phyloP scores from a whole-genome alignment of 2,329 filamentous ascomycete species.

The Penicillium griseofulvum region DNA sequence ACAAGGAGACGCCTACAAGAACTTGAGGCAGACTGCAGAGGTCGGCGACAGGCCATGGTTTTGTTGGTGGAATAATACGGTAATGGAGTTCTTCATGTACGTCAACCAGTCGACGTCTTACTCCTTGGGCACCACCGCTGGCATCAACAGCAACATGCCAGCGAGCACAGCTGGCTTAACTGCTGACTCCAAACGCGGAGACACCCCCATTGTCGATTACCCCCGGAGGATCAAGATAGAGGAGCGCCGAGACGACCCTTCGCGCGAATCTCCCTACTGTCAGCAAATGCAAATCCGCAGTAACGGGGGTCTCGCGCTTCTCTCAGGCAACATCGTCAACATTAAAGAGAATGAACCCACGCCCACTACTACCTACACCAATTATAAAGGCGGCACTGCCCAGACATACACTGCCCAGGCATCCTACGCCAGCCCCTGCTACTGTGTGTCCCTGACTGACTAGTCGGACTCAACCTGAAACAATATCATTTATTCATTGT shows the following conservation, averaged over 20 bases:
- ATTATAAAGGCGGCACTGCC: slow-evolving; percentile 22
- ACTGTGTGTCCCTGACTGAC: slow-evolving; percentile 37
- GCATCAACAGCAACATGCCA: slow-evolving; percentile 15
- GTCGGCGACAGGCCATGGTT: slow-evolving; percentile 66
- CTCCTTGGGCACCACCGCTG: slow-evolving; percentile 20
- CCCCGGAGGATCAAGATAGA: slow-evolving; percentile 65
- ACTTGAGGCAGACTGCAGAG: slow-evolving; percentile 44
- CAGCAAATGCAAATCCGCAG: slow-evolving; percentile 62
- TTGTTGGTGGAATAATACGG: slow-evolving; percentile 67
- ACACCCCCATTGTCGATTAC: slow-evolving; percentile 32
- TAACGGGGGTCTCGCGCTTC: slow-evolving; percentile 44
- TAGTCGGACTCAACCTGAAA: slow-evolving; percentile 23
- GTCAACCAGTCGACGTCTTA: slow-evolving; percentile 51
- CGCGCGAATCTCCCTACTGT: slow-evolving; percentile 55
- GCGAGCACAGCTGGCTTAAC: slow-evolving; percentile 21
- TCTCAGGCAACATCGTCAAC: slow-evolving; percentile 28
- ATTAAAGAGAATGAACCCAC: slow-evolving; percentile 39
- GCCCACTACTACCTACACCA: slow-evolving; percentile 33
- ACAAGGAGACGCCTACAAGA: slow-evolving; percentile 18
- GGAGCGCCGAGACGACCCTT: slow-evolving; percentile 55
- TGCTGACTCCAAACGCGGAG: slow-evolving; percentile 10
- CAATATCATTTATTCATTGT: slow-evolving; percentile 19
- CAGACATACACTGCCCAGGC: slow-evolving; percentile 39
- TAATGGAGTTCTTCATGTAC: slow-evolving; percentile 67
- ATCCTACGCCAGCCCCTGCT: slow-evolving; percentile 36